Conservation (phyloP, 805 yeast species). For the Jamesozyma gamospora region DNA sequence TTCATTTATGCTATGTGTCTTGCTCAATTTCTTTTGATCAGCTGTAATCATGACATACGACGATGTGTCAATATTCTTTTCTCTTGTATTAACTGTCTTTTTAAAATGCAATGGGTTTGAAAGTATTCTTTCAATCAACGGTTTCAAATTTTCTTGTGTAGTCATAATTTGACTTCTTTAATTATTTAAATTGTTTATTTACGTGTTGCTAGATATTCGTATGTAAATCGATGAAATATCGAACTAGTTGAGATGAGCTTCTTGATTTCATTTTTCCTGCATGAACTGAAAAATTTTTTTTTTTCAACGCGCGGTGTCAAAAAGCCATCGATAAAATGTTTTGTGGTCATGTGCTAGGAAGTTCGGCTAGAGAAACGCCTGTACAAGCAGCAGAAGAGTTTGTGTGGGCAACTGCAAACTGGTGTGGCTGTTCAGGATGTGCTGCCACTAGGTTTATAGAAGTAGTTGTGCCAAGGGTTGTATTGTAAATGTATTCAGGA, state of each 20-base stretch:
- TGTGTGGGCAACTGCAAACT: background rate
- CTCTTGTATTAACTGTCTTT: slow-evolving; percentile 4
- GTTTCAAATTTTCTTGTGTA: slow-evolving; percentile 29
- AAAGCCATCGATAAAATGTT: too few relatives aligned
- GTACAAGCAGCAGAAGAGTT: background rate
- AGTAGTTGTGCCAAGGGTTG: background rate
- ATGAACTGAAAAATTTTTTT: background rate
- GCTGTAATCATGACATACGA: slow-evolving; percentile 37
- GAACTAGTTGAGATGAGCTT: background rate
- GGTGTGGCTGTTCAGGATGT: slow-evolving; percentile 10
- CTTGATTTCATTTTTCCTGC: background rate
- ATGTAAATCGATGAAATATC: background rate
- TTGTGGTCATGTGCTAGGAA: too few relatives aligned
- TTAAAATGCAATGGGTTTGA: slow-evolving; percentile 55
- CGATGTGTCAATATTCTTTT: slow-evolving; percentile 17
- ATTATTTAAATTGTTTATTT: background rate
- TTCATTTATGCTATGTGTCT: background rate
- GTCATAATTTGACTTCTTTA: slow-evolving; percentile 11
- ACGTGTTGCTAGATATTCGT: background rate
- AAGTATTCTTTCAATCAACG: slow-evolving; percentile 53
- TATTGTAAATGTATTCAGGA: background rate
- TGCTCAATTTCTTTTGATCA: slow-evolving; percentile 4
- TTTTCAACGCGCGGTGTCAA: too few relatives aligned
- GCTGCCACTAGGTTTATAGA: slow-evolving; percentile 13
- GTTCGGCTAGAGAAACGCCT: background rate